phyloP scores from a whole-genome alignment of 2,329 filamentous ascomycete genomes.

The Pseudogymnoascus sp. region DNA sequence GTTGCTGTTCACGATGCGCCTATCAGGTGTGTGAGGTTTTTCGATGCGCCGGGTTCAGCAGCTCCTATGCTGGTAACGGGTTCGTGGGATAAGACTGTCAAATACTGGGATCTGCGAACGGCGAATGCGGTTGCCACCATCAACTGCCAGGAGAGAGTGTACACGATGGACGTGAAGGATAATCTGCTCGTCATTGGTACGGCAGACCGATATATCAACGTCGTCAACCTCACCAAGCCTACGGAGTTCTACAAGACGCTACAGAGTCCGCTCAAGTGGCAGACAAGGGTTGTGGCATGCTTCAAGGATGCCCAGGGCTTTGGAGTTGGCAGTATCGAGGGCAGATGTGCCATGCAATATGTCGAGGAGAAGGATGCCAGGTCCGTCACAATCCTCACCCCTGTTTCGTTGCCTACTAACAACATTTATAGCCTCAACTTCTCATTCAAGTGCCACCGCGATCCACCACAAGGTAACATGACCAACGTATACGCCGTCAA shows the following conservation, averaged over 20 bases:
- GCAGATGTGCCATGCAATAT: slow-evolving; percentile 95
- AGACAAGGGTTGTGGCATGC: slow-evolving; percentile 90
- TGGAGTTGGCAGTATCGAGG: slow-evolving; percentile 92
- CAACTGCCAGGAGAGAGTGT: slow-evolving; percentile 67
- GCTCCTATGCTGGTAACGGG: slow-evolving; percentile 83
- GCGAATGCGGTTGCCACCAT: slow-evolving; percentile 57
- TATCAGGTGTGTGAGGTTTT: slow-evolving; percentile 70
- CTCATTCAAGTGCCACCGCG: slow-evolving; percentile 97
- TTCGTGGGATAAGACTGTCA: slow-evolving; percentile 83
- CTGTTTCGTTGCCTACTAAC: slow-evolving; percentile 12
- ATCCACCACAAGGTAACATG: slow-evolving; percentile 63
- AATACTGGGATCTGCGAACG: slow-evolving; percentile 76
- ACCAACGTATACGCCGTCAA: slow-evolving; percentile 94
- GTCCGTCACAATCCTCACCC: slow-evolving; percentile 34
- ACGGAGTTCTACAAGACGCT: slow-evolving; percentile 92
- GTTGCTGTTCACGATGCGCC: slow-evolving; percentile 79
- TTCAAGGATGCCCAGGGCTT: slow-evolving; percentile 89
- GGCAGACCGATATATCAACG: slow-evolving; percentile 91
- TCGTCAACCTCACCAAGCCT: slow-evolving; percentile 83
- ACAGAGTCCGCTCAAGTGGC: slow-evolving; percentile 95
- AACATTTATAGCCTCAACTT: slow-evolving; percentile 64
- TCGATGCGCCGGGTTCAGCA: slow-evolving; percentile 53
- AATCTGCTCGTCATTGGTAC: slow-evolving; percentile 86
- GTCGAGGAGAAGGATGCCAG: slow-evolving; percentile 88
- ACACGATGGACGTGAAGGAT: slow-evolving; percentile 84